Evolutionary conservation across 495 filamentous ascomycete species (phyloP).

Genomic region (Thermothielavioides terrestris): DNA sequence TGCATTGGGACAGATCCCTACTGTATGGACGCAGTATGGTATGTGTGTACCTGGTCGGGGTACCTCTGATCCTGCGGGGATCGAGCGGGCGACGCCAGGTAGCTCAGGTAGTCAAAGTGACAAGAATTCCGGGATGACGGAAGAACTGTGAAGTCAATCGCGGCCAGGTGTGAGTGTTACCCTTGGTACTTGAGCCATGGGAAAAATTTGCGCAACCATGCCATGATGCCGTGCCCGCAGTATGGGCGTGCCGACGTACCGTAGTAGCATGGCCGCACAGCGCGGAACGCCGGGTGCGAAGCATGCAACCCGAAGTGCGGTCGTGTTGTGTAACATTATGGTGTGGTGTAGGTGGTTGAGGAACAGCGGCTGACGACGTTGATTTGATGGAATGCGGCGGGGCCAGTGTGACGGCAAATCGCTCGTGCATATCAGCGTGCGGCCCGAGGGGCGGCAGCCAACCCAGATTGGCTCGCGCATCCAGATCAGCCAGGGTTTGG

Average conservation of each 20-base stretch:
- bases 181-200: conserved; percentile 14
- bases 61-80: not conserved
- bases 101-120: too few relatives aligned
- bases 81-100: conserved; percentile 7
- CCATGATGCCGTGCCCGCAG: not conserved
- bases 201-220: not conserved
- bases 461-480: conserved; percentile 31
- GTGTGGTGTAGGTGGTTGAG: conserved; percentile 6
- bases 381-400: conserved; percentile 26
- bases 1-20: too few relatives aligned
- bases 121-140: not conserved
- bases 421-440: conserved; percentile 31
- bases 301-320: not conserved
- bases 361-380: conserved; percentile 20
- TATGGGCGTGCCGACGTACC: conserved; percentile 14
- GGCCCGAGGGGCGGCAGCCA: conserved; percentile 29
- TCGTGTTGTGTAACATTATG: not conserved
- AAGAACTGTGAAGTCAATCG: conserved; percentile 12
- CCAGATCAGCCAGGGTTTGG: conserved; percentile 22
- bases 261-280: conserved; percentile 12
- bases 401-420: conserved; percentile 30
- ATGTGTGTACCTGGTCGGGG: not conserved
- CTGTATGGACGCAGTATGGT: too few relatives aligned
- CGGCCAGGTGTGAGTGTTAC: conserved; percentile 26
- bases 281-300: conserved; percentile 7